These are phyloP conservation scores for Fusarium tricinctum DNA, from an alignment of 2,329 filamentous ascomycete genomes.

Conservation along the genomic window DNA sequence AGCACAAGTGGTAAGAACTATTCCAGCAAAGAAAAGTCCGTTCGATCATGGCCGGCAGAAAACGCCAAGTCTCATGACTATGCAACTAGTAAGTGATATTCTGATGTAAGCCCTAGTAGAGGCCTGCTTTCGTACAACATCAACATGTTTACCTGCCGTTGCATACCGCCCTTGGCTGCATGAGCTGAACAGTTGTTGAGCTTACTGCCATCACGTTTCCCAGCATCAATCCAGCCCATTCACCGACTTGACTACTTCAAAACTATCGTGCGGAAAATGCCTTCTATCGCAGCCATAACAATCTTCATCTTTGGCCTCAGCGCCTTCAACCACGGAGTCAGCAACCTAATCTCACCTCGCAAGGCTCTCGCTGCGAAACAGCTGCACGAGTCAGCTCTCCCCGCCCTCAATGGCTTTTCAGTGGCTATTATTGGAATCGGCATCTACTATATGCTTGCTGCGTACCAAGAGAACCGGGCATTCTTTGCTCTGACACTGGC, in stretches of 20 bases:
- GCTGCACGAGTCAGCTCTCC: constrained; percentile 24
- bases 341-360: constrained; percentile 27
- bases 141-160: background rate
- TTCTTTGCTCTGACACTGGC: constrained; percentile 22
- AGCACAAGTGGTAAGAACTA: background rate
- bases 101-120: constrained; percentile 2
- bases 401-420: constrained; percentile 35
- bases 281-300: constrained; percentile 9
- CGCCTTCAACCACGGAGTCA: constrained; percentile 30
- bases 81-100: background rate
- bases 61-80: background rate
- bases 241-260: too few relatives aligned
- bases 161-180: background rate
- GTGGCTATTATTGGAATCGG: constrained; percentile 30
- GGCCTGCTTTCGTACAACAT: background rate
- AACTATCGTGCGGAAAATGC: background rate
- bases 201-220: background rate
- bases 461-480: constrained; percentile 14
- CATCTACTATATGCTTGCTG: constrained; percentile 28
- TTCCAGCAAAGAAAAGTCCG: background rate
- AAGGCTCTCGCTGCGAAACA: constrained; percentile 32
- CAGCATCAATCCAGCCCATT: too few relatives aligned
- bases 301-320: constrained; percentile 34
- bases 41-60: background rate
- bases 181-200: background rate